A percentile compares a stretch with the other conserved stretches of the same genome.
These are phyloP conservation scores for Penicillium nucicola DNA, from an alignment of 495 filamentous ascomycete genomes.

Conservation along the genomic window DNA sequence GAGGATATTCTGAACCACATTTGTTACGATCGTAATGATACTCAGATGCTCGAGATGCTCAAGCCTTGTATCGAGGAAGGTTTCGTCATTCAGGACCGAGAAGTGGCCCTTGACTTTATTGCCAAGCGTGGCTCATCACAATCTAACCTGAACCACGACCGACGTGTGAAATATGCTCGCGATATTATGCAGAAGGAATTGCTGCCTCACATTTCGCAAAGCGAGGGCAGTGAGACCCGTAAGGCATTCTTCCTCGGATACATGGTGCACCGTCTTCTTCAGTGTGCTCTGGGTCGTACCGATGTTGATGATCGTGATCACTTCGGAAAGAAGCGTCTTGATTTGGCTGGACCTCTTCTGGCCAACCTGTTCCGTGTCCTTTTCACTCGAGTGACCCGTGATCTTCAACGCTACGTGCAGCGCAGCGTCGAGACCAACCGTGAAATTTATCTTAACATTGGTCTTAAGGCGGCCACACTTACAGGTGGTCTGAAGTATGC, in stretches of 20 bases:
- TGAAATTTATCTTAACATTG: constrained; percentile 85
- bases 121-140: constrained; percentile 81
- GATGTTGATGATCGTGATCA: constrained; percentile 98
- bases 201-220: constrained; percentile 92
- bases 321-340: constrained; percentile 97
- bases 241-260: constrained; percentile 99
- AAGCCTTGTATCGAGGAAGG: constrained; percentile 96
- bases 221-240: constrained; percentile 90
- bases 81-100: constrained; percentile 91
- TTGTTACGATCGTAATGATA: constrained; percentile 92
- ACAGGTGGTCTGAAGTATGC: constrained; percentile 95
- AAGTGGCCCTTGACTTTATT: constrained; percentile 94
- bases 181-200: constrained; percentile 97
- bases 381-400: constrained; percentile 81
- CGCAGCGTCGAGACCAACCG: constrained; percentile 82
- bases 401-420: constrained; percentile 86
- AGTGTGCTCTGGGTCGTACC: constrained; percentile 83
- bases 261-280: constrained; percentile 93
- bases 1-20: constrained; percentile 98
- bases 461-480: constrained; percentile 84
- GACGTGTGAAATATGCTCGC: constrained; percentile 83
- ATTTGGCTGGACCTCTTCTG: constrained; percentile 90
- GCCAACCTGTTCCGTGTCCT: constrained; percentile 88
- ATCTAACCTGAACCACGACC: constrained; percentile 69
- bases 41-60: constrained; percentile 94